Evolutionary conservation across 2,329 filamentous ascomycete genomes (phyloP), one percentile per base, ranked within the genome.

Genomic region (Penicillium frequentans): DNA sequence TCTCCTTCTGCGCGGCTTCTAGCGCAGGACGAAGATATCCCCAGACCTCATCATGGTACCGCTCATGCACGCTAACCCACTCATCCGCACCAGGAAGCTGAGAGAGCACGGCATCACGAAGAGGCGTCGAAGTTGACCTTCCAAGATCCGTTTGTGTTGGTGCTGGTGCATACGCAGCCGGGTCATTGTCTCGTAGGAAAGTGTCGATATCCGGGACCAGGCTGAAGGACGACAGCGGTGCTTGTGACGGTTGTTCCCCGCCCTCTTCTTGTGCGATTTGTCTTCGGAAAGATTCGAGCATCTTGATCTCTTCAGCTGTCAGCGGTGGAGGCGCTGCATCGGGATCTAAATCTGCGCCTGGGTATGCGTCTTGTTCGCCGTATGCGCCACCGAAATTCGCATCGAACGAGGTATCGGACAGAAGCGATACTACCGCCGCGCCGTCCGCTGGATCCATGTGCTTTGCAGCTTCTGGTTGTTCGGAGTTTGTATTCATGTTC

Each of bases 31-130:
- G 73, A 21, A 90, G 70, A 55, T 84, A 85, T 21, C 87, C 88
- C 88, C 87, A 90, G 24, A 90, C 86, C 54, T 89, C 84, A 67
- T 89, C 85, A 49, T 73, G 69, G 57, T 75, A 75, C 37, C 67
- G 61, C 37, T 75, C 72, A 52, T 75, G 71, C 1, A 75, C 70
- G 13, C 58, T 58, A 10, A 75, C 35, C 73, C 72, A 71, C 35
- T 73, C 68, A 39, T 59, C 63, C 11, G 71, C 70, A 0, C 73
- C 72, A 3, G 72, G 68, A 1, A 75, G 61, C 45, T 67, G 60
- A 5, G 46, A 56, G 11, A 72, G 56, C 3, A 74, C 74, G 16
- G 39, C 61, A 50, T 73, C 73, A 8, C 70, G 66, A 10, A 71
- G 64, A 4, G 62, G 57, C 31, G 59, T 62, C 23, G 33, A 50